These are phyloP conservation scores for Pyrenophora seminiperda DNA, from an alignment of 2,329 filamentous ascomycete genomes.

Conservation along the genomic window DNA sequence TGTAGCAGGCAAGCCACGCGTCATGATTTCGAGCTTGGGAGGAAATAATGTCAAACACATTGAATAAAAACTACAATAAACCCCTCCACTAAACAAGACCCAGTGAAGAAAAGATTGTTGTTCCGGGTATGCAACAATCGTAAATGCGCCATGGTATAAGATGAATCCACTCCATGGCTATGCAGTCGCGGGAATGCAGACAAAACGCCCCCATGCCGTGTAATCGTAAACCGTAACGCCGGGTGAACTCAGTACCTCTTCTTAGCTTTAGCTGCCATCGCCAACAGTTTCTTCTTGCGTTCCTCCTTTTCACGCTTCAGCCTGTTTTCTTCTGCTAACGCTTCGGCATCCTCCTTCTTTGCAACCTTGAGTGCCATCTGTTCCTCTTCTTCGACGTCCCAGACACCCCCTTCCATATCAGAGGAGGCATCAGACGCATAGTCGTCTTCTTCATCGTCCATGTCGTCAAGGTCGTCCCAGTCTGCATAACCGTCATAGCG, in stretches of 20 bases:
- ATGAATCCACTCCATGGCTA: conserved; percentile 38
- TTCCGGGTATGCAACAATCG: conserved; percentile 23
- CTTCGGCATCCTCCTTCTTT: conserved; percentile 69
- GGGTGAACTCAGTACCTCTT: conserved; percentile 32
- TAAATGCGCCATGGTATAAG: conserved; percentile 28
- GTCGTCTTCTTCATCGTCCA: conserved; percentile 65
- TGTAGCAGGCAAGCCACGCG: too few species aligned
- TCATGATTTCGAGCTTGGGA: background rate
- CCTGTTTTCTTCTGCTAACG: conserved; percentile 61
- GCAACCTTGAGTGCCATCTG: conserved; percentile 65
- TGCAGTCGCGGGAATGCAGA: conserved; percentile 37
- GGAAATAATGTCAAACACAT: conserved; percentile 9
- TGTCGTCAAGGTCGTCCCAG: conserved; percentile 48
- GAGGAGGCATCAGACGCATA: conserved; percentile 71
- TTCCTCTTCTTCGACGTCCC: conserved; percentile 77
- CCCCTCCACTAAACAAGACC: conserved; percentile 19
- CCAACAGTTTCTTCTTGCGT: conserved; percentile 41
- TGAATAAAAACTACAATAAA: conserved; percentile 26
- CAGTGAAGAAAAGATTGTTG: conserved; percentile 26
- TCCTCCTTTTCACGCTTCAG: conserved; percentile 45
- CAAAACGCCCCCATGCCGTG: conserved; percentile 34
- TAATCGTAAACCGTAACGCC: conserved; percentile 37
- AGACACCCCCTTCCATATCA: conserved; percentile 78
- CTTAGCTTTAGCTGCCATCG: conserved; percentile 40
- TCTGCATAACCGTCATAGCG: conserved; percentile 47